Base-by-base conservation (phyloP, 352 stramenopile genomes). In the Blastocystis sp. region DNA sequence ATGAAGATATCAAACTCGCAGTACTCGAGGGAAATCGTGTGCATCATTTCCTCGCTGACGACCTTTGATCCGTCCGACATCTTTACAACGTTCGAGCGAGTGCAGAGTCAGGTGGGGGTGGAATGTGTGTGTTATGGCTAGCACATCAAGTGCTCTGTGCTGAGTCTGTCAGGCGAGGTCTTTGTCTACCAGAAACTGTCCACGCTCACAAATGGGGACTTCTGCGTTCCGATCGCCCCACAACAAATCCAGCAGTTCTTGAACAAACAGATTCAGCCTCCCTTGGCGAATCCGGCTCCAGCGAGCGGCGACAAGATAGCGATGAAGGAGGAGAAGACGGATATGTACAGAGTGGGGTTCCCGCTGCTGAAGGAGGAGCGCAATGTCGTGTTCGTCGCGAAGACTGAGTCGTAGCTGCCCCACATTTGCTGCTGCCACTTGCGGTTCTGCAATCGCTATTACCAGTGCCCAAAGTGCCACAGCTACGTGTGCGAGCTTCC, bases 111-210 rank as follows among this genome's bases (percentile, higher is more conserved):
- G 31, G 74, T 69, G 21, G 3, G 55, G 24, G 26, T n/a, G 37
- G 13, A n/a, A 29, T 39, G 4, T n/a, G 3, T 70, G 26, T 4
- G 33, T 67, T 2, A 69, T 21, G 6, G 1, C 16, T 50, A 85
- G 74, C 37, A n/a, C 37, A 69, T 85, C 55, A 62, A 62, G 21
- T 85, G 74, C 26, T 85, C 74, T 6, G 74, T 85, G 24, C 45
- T 85, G 2, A 85, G 74, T 69, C 74, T 85, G 31, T 85, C 74
- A 13, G 74, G 74, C 24, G 74, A 85, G 37, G 74, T 85, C 31
- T 85, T 67, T 35, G 41, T 85, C 6, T 85, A 69, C 61, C 29
- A 85, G 74, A 85, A 85, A 24, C 74, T 85, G 1, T 51, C 51
- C 3, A 33, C 33, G 26, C n/a, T 85, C 16, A 50, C 74, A 16